A percentile compares a stretch with the other conserved stretches of the same genome.
These are phyloP conservation scores for Fistulifera solaris DNA, from an alignment of 108 stramenopile species.

Conservation along the genomic window DNA sequence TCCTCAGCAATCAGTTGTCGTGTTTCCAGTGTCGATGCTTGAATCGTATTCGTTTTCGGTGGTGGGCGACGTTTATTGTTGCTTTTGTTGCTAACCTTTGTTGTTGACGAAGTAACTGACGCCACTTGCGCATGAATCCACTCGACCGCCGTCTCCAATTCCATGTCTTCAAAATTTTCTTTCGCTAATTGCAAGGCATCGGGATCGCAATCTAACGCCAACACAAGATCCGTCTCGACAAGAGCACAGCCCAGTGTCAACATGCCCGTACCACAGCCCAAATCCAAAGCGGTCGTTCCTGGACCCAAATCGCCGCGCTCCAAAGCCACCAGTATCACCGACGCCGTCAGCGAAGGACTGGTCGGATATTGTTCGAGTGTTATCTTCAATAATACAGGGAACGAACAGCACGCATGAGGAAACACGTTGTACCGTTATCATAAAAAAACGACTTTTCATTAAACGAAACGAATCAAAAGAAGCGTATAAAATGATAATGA, in stretches of 20 bases:
- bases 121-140: constrained; percentile 41
- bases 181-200: constrained; percentile 66
- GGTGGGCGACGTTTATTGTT: constrained; percentile 13
- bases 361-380: constrained; percentile 88
- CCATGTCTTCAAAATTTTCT: constrained; percentile 39
- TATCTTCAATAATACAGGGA: constrained; percentile 54
- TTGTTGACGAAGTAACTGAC: neutral
- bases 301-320: constrained; percentile 46
- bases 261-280: constrained; percentile 97
- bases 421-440: neutral
- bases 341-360: constrained; percentile 67
- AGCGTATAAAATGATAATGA: too few species aligned
- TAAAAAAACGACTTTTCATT: neutral
- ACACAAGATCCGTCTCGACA: constrained; percentile 52
- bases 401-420: constrained; percentile 17
- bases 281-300: constrained; percentile 63
- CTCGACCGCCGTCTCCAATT: constrained; percentile 14
- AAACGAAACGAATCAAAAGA: too few species aligned
- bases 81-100: neutral
- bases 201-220: constrained; percentile 77
- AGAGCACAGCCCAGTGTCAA: constrained; percentile 64
- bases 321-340: constrained; percentile 64
- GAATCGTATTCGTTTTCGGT: neutral
- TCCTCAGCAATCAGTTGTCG: constrained; percentile 6
- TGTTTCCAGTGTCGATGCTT: constrained; percentile 2